Evolutionary conservation across 1,139 yeast species (phyloP), one percentile per base, ranked within the genome.

Genomic region (Saccharomyces hybrid): DNA sequence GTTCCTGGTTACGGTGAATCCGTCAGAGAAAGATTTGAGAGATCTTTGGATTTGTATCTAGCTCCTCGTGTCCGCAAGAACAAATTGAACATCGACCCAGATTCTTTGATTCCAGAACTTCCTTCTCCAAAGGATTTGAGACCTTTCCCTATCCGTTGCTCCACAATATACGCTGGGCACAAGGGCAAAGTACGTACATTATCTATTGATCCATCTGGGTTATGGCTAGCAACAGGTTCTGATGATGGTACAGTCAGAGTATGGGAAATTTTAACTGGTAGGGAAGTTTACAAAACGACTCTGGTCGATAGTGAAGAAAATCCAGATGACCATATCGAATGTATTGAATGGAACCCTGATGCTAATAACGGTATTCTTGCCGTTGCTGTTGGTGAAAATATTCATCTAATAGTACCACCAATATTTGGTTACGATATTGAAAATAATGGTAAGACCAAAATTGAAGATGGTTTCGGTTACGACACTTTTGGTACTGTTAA

Each of bases 41-140:
- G 99, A 68, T 87, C 95, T 60, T 77, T 93, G 67, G 99, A 93
- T 74, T 78, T 93, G 64, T 93, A 95, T 69, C 76, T 93, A 65
- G 99, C 99, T 4, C 99, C 99, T 59, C 83, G 99, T 73, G 93
- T 89, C 52, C 89, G 97, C 68, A 89, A 85, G 65, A 86, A 89
- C 71, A 89, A 90, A 73, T 79, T 90, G 65, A 87, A 91, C 68
- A 89, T 95, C 66, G 98, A 95, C 66, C 99, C 99, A 4, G 99
- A 93, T 61, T 87, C 96, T 51, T 81, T 93, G 68, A 84, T 93
- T 62, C 99, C 99, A 11, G 96, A 93, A 65, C 79, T 93, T 63
- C 99, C 99, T 51, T 88, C 97, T 38, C 99, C 99, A 58, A 86
- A 89, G 73, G 99, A 93, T 71, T 78, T 93, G 66, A 82, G 96